phyloP scores from a whole-genome alignment of 208 protist genomes.

The Trypanosoma avium region DNA sequence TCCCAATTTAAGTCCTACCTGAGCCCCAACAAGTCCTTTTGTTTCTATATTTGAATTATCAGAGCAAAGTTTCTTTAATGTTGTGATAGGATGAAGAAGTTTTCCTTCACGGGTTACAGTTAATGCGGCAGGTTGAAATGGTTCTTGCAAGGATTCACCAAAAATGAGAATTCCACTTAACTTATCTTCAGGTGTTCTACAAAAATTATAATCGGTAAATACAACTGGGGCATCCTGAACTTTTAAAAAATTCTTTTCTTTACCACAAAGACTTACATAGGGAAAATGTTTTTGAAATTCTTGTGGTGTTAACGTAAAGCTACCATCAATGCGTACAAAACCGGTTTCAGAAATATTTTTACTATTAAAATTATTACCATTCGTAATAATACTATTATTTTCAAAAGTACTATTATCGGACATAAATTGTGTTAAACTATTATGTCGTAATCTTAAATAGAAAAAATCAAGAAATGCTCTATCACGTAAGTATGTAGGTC shows the following conservation, averaged over 20 bases:
- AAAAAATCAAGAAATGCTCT: slow-evolving; percentile 37
- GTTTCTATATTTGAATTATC: background rate
- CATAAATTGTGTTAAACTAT: slow-evolving; percentile 8
- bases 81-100: slow-evolving; percentile 33
- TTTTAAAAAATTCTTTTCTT: slow-evolving; percentile 41
- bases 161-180: slow-evolving; percentile 22
- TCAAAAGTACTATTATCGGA: background rate
- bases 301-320: slow-evolving; percentile 11
- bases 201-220: slow-evolving; percentile 26
- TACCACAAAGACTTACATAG: slow-evolving; percentile 36
- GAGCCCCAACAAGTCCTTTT: slow-evolving; percentile 32
- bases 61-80: background rate
- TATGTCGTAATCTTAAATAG: slow-evolving; percentile 23
- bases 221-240: slow-evolving; percentile 39
- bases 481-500: slow-evolving; percentile 32
- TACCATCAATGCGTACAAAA: slow-evolving; percentile 13
- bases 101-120: slow-evolving; percentile 30
- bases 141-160: slow-evolving; percentile 24
- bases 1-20: slow-evolving; percentile 33
- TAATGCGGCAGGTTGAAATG: slow-evolving; percentile 19
- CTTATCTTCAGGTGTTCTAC: background rate
- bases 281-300: slow-evolving; percentile 34
- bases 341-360: background rate
- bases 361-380: background rate
- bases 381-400: background rate